Evolutionary conservation across 2,329 filamentous ascomycete genomes (phyloP), one percentile per base, ranked within the genome.

Genomic region (Ceratocystis alfenasii): DNA sequence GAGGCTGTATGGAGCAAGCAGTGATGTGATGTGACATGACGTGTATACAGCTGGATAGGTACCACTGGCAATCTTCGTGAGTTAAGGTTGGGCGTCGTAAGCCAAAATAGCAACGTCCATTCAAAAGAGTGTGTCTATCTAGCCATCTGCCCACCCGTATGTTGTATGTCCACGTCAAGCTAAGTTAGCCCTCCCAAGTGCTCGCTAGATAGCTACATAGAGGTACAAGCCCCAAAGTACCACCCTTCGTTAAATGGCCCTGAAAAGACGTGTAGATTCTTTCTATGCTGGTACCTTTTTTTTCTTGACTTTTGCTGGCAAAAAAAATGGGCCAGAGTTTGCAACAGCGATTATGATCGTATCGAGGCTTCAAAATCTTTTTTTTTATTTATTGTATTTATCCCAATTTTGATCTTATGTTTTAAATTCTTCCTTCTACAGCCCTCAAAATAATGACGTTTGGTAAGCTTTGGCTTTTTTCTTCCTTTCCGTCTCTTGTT

Each of bases 311-410:
- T 22, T 5, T 53, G 3, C 22, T 53, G 48, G 8, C 55, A 33
- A n/a, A 25, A 59, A 59, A 59, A 59, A 33, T 36, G 25, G 55
- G 55, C 55, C 55, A 59, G 33, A 59, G 33, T 59, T 59, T 59
- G 46, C 63, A 44, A 22, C 45, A 48, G 48, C 10, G 30, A 48
- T 17, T 15, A 44, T 25, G n/a, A 63, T 44, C 33, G 30, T 64
- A 20, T 64, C 25, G 30, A 20, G 50, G 30, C 30, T 48, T 17
- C 36, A 28, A 7, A 30, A 7, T 62, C 3, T 17, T 28, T 61
- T 36, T 48, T 33, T 46, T 28, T 46, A 4, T 5, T 20, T 41
- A 17, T 55, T 7, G 41, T 44, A 12, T 46, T 36, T 28, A 6
- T 48, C 22, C 5, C 2, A 1, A 10, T n/a, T 63, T 48, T 63